Conservation (phyloP, 352 stramenopile species). For the Peronospora tabacina region DNA sequence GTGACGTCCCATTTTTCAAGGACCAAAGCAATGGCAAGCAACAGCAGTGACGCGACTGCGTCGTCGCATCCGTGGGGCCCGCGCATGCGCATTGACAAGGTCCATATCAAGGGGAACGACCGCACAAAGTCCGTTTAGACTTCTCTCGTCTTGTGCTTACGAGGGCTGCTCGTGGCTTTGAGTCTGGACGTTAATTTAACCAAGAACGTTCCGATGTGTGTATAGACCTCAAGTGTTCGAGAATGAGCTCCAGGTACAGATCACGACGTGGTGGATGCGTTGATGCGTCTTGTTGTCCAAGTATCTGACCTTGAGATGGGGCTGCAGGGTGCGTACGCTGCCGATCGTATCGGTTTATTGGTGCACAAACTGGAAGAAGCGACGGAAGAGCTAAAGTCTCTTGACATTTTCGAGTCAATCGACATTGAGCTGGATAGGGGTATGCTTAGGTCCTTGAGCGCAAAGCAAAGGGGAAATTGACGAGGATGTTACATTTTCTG, state of each 20-base stretch:
- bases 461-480: slow-evolving; percentile 1
- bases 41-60: slow-evolving; percentile 17
- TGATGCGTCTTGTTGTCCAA: neutral
- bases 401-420: slow-evolving; percentile 83
- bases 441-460: slow-evolving; percentile 12
- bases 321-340: slow-evolving; percentile 46
- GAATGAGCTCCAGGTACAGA: slow-evolving; percentile 66
- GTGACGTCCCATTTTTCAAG: neutral
- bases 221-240: slow-evolving; percentile 78
- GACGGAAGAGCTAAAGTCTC: slow-evolving; percentile 56
- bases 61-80: slow-evolving; percentile 64
- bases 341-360: slow-evolving; percentile 61
- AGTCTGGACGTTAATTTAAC: slow-evolving; percentile 4
- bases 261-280: neutral
- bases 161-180: neutral
- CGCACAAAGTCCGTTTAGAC: slow-evolving; percentile 59
- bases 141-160: neutral
- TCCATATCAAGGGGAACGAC: slow-evolving; percentile 84
- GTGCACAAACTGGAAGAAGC: slow-evolving; percentile 50
- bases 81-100: slow-evolving; percentile 76
- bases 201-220: slow-evolving; percentile 1
- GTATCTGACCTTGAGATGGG: slow-evolving; percentile 3
- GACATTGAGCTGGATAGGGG: slow-evolving; percentile 73
- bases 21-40: slow-evolving; percentile 21
- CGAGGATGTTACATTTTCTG: neutral